Evolutionary conservation across 2,329 filamentous ascomycete species (phyloP).

Genomic region (Exophiala alcalophila): DNA sequence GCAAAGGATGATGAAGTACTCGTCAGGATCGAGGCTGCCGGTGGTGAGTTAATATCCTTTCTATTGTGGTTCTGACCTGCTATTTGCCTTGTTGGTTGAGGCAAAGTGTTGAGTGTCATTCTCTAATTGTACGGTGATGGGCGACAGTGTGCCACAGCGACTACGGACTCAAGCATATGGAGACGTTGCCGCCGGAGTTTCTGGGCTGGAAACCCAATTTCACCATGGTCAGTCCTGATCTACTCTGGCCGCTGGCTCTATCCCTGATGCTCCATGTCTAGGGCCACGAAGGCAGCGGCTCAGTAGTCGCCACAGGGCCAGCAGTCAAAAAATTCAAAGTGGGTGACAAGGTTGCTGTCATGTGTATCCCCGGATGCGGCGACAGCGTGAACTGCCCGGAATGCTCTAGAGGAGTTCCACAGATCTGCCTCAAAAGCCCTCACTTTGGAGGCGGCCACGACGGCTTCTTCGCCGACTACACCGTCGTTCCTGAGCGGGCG

Average conservation of each 20-base stretch:
- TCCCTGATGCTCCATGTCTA: constrained; percentile 1
- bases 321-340: constrained; percentile 10
- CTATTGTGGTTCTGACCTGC: too few relatives aligned
- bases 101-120: too few relatives aligned
- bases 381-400: constrained; percentile 2
- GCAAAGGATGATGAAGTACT: constrained; percentile 10
- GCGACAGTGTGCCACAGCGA: constrained; percentile 18
- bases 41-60: constrained; percentile 1
- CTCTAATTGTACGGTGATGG: background rate
- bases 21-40: constrained; percentile 18
- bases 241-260: background rate
- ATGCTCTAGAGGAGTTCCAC: constrained; percentile 7
- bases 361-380: constrained; percentile 12
- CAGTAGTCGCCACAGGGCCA: constrained; percentile 15
- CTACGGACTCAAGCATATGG: constrained; percentile 1
- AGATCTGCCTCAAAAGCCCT: constrained; percentile 9
- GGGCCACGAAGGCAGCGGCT: constrained; percentile 26
- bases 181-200: constrained; percentile 1
- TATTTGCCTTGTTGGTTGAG: too few relatives aligned
- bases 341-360: constrained; percentile 12
- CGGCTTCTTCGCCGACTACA: constrained; percentile 12
- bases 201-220: constrained; percentile 1
- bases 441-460: constrained; percentile 12
- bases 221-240: constrained; percentile 4
- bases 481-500: constrained; percentile 5